Evolutionary conservation across 2,329 filamentous ascomycete species (phyloP).

Genomic region (Furcasterigmium sp.): DNA sequence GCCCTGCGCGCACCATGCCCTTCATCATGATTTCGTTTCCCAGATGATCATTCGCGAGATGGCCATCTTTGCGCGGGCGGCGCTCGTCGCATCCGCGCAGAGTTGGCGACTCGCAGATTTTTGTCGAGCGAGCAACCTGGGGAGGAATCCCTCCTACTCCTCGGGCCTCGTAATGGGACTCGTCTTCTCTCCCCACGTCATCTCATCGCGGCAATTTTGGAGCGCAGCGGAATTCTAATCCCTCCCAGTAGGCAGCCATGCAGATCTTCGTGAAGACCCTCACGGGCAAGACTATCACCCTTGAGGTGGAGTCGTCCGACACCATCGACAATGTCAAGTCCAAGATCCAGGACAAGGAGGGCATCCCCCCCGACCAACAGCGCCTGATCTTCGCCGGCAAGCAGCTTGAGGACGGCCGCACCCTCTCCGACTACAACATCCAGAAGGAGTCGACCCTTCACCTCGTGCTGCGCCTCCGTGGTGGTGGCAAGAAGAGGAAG

Average conservation of each 20-base stretch:
- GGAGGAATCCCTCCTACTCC: not conserved
- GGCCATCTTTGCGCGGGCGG: not conserved
- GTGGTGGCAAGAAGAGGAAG: constrained; percentile 99
- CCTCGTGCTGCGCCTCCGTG: constrained; percentile 95
- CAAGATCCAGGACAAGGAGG: constrained; percentile 99
- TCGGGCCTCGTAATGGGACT: not conserved
- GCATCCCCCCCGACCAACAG: constrained; percentile 98
- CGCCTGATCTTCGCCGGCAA: constrained; percentile 99
- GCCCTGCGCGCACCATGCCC: not conserved
- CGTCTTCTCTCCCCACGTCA: not conserved
- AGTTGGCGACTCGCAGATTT: not conserved
- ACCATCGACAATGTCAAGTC: constrained; percentile 99
- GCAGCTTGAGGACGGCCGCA: constrained; percentile 99
- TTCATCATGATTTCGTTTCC: constrained; percentile 23
- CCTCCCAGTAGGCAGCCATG: constrained; percentile 57
- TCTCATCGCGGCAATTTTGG: not conserved
- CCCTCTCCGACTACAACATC: constrained; percentile 99
- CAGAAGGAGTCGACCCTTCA: constrained; percentile 99
- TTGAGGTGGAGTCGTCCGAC: constrained; percentile 99
- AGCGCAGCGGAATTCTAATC: constrained; percentile 28
- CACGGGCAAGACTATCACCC: constrained; percentile 99
- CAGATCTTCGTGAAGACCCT: constrained; percentile 80
- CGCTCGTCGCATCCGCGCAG: not conserved
- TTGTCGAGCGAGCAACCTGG: no score
- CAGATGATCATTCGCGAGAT: constrained; percentile 3